Conservation (phyloP, 441 rosid species). For the Populus hybrid region DNA sequence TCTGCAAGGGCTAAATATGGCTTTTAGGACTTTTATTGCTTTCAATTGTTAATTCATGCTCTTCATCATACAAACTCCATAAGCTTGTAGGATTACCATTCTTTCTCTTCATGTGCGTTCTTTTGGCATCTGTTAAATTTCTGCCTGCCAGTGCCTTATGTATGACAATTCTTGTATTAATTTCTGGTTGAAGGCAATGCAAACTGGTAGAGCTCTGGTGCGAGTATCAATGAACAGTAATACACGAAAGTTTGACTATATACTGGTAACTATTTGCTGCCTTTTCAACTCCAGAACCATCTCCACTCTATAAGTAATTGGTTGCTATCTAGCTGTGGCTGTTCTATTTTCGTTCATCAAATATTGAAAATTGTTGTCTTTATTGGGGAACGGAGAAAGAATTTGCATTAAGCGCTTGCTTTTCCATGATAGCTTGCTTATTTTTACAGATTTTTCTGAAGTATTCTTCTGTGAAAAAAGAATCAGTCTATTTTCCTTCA, state of each 20-base stretch:
- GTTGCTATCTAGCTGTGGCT: not conserved
- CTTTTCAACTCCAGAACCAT: slow-evolving; percentile 5
- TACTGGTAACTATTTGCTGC: slow-evolving; percentile 51
- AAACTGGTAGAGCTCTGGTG: slow-evolving; percentile 77
- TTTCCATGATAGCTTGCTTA: not conserved
- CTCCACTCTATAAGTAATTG: slow-evolving; percentile 4
- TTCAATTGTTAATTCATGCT: slow-evolving; percentile 7
- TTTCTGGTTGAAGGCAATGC: slow-evolving; percentile 64
- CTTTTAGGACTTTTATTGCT: slow-evolving; percentile 5
- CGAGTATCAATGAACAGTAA: slow-evolving; percentile 53
- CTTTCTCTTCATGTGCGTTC: not conserved
- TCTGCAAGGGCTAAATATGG: not conserved
- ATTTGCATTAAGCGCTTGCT: not conserved
- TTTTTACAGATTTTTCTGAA: not conserved
- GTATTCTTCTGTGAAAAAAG: not conserved
- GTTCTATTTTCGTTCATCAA: not conserved
- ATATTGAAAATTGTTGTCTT: slow-evolving; percentile 4
- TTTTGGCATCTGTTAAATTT: slow-evolving; percentile 13
- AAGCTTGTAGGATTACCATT: not conserved
- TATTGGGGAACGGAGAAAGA: not conserved
- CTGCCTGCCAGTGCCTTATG: slow-evolving; percentile 10
- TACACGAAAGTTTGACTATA: slow-evolving; percentile 67
- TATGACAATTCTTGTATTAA: slow-evolving; percentile 14
- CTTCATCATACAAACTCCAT: slow-evolving; percentile 1
- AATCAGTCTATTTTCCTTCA: too few species aligned